Evolutionary conservation across 495 filamentous ascomycete species (phyloP), one percentile per base, ranked within the genome.

Genomic region (Lophiostoma macrostomum): DNA sequence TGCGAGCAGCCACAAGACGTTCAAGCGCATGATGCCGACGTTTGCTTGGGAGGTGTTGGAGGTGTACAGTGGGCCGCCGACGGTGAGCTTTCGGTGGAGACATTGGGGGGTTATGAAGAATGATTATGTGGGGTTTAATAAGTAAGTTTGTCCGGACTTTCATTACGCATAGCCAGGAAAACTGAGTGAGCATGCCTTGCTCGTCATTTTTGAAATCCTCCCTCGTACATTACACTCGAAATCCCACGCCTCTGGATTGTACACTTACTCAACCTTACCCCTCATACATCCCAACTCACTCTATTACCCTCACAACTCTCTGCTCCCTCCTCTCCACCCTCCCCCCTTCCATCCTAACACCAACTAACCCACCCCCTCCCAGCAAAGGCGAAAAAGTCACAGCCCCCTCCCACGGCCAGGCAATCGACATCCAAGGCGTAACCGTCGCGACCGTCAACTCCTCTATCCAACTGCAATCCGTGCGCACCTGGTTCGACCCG

Each of bases 31-130:
- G 78, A 85, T 85, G 81, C 81, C 80, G 12, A 80, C 77, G 0
- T 85, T 86, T 69, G 80, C 80, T 0, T 86, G 81, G 80, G 82
- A 85, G 70, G 81, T 85, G 18, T 64, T 79, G 12, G 82, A 84
- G 68, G 80, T 86, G 2, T 83, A 80, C 58, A 74, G 73, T 34
- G 80, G 78, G 0, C 81, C 80, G 32, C 81, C 82, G 18, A 64
- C 66, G 44, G 82, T 86, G 4, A 67, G 74, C 0, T 82, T 84
- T 60, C 73, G 73, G 45, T 85, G 82, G 81, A 64, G 82, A 24
- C 82, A 86, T 58, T 85, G 82, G 82, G 81, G 81, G 1, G 64
- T 65, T 10, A 83, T 85, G 75, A 78, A 76, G 67, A 76, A 75
- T 56, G 82, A 84, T 64, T 85, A 84, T 66, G 72, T 77, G 0